These are phyloP conservation scores for Usnea hakonensis DNA, from an alignment of 495 filamentous ascomycete species.

Conservation along the genomic window DNA sequence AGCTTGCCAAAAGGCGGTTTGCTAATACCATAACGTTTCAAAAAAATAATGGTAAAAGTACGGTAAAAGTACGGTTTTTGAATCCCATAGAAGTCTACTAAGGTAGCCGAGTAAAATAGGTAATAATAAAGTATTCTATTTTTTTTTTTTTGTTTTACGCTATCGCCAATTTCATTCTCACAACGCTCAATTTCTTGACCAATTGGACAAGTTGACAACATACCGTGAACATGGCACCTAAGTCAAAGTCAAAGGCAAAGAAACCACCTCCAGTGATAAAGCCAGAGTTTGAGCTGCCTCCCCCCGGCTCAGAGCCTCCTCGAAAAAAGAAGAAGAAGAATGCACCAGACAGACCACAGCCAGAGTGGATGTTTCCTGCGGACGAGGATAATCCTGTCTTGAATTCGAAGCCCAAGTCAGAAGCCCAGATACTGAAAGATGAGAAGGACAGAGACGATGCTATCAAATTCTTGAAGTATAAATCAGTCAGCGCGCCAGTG, in stretches of 20 bases:
- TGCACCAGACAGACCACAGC: constrained; percentile 28
- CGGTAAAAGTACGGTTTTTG: too few relatives aligned
- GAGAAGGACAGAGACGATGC: constrained; percentile 20
- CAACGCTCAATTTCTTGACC: neutral
- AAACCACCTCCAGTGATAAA: constrained; percentile 26
- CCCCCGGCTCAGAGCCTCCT: constrained; percentile 3
- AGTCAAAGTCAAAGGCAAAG: constrained; percentile 27
- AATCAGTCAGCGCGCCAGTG: constrained; percentile 21
- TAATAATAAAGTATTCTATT: too few relatives aligned
- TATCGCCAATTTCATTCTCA: neutral
- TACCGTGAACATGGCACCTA: constrained; percentile 34
- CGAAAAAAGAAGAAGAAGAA: constrained; percentile 32
- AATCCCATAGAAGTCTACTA: too few relatives aligned
- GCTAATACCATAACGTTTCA: too few relatives aligned
- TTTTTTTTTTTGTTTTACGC: constrained; percentile 24
- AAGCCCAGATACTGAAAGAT: constrained; percentile 20
- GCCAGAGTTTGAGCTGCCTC: constrained; percentile 5
- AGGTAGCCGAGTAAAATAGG: too few relatives aligned
- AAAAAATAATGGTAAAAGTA: too few relatives aligned
- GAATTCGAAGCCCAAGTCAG: constrained; percentile 25
- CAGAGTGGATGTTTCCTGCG: constrained; percentile 28
- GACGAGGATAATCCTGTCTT: constrained; percentile 28
- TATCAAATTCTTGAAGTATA: constrained; percentile 23
- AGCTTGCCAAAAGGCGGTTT: too few relatives aligned
- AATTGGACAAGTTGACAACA: too few relatives aligned